phyloP scores from a whole-genome alignment of 495 filamentous ascomycete genomes.

The Annulohypoxylon bovei region DNA sequence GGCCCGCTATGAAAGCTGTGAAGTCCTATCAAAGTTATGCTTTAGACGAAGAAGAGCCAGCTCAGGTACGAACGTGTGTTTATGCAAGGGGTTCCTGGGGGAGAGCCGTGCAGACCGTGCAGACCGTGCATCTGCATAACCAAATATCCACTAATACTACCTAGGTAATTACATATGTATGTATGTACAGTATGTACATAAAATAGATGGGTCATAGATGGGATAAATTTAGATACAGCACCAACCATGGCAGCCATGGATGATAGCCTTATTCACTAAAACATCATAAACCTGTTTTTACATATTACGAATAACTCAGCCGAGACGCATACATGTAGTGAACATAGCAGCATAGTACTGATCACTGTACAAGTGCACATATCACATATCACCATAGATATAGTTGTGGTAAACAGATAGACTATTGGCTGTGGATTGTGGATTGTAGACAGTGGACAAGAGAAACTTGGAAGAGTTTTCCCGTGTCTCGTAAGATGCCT shows the following conservation, averaged over 20 bases:
- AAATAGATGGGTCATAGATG: constrained; percentile 12
- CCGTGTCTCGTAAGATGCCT: constrained; percentile 26
- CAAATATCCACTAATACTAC: not conserved
- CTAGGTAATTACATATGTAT: constrained; percentile 4
- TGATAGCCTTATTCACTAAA: constrained; percentile 33
- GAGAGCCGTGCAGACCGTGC: not conserved
- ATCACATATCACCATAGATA: not conserved
- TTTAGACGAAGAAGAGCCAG: constrained; percentile 15
- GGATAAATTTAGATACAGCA: constrained; percentile 30
- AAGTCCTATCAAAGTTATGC: constrained; percentile 30
- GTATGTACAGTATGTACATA: not conserved
- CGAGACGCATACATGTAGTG: constrained; percentile 21
- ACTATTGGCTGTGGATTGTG: not conserved
- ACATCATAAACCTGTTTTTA: constrained; percentile 28
- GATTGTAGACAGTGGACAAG: constrained; percentile 10
- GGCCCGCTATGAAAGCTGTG: not conserved
- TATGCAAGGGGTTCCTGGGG: constrained; percentile 33
- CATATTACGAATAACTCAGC: constrained; percentile 27
- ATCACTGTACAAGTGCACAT: not conserved
- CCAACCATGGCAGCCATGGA: not conserved
- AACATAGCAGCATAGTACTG: not conserved
- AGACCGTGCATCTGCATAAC: constrained; percentile 18
- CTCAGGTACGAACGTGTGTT: constrained; percentile 23
- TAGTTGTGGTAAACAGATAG: not conserved
- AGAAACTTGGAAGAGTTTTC: constrained; percentile 33